Evolutionary conservation across 352 stramenopile genomes (phyloP).

Genomic region (Globisporangium orthogonon): DNA sequence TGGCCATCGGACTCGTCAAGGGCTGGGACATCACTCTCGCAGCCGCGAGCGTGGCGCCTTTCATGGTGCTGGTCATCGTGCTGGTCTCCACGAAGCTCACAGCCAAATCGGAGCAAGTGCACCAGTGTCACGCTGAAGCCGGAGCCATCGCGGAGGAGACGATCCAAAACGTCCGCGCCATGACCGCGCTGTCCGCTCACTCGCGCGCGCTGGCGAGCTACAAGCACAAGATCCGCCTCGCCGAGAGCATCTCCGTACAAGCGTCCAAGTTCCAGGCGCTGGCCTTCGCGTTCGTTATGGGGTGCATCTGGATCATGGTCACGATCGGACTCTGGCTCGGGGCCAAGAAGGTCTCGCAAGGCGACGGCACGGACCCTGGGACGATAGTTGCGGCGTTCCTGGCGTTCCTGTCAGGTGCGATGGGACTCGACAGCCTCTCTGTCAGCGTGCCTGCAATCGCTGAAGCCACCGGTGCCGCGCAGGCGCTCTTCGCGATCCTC

Average conservation of each 20-base stretch:
- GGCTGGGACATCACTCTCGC: constrained; percentile 26
- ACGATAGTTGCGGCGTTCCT: constrained; percentile 48
- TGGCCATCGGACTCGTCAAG: constrained; percentile 18
- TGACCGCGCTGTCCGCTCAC: constrained; percentile 17
- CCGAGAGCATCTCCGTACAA: constrained; percentile 5
- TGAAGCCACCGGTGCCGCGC: constrained; percentile 34
- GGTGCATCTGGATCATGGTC: constrained; percentile 42
- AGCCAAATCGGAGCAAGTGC: constrained; percentile 1
- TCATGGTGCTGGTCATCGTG: constrained; percentile 10
- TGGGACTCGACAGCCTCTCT: constrained; percentile 24
- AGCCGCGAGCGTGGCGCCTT: constrained; percentile 19
- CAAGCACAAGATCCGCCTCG: constrained; percentile 13
- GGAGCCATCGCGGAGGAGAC: constrained; percentile 25
- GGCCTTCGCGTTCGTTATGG: constrained; percentile 17
- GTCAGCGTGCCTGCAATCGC: constrained; percentile 43
- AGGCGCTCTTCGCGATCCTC: constrained; percentile 42
- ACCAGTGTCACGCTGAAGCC: constrained; percentile 22
- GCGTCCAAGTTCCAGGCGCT: constrained; percentile 11
- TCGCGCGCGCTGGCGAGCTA: constrained; percentile 9
- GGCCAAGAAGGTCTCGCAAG: constrained; percentile 24
- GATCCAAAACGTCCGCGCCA: constrained; percentile 18
- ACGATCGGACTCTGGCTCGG: constrained; percentile 45
- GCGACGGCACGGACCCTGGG: constrained; percentile 20
- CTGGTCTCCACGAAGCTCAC: constrained; percentile 14
- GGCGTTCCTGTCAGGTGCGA: constrained; percentile 23